Base-by-base conservation (phyloP, 257 asterid genomes). In the Paraleonurus japonicus region DNA sequence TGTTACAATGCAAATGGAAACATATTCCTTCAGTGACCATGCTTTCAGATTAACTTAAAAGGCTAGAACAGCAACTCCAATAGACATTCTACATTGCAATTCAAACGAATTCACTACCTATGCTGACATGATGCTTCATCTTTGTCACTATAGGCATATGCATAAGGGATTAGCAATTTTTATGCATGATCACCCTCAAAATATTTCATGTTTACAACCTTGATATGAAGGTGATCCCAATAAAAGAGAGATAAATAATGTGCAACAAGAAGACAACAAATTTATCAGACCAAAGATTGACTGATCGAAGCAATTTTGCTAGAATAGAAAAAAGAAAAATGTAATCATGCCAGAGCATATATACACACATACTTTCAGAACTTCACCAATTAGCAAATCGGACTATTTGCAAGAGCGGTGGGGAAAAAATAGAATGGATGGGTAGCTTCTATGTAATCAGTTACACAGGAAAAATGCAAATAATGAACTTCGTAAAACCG, bases 251-350 rank as follows among this genome's bases (percentile, higher is more conserved):
- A 47, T 11, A 69, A 23, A 54, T 66, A 45, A 45, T 7, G 68
- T 32, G 23, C 57, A 75, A n/a, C 66, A 50, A 61, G 10, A 57
- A 28, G 32, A 57, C 45, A 7, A 28, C 3, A n/a, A 47, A 58
- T 61, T 35, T 51, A 72, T 61, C 23, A 47, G 70, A 53, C 58
- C 67, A 63, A 59, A 70, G 20, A 75, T 22, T 69, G 47, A 45
- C 26, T 20, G 11, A 9, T 17, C 48, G 61, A 37, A 17, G 62
- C 22, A 20, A 20, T 51, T 7, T 53, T 62, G 59, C 53, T 26
- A 5, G n/a, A 20, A 69, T 62, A 47, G 22, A 23, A 43, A 37
- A 55, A 62, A 24, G 60, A 54, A 57, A 53, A 62, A 57, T 1
- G 47, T 17, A 72, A 39, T 48, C 67, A 67, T 19, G 65, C n/a